Conservation (phyloP, 164 flowering plant species). For the Nymphaea thermarum region DNA sequence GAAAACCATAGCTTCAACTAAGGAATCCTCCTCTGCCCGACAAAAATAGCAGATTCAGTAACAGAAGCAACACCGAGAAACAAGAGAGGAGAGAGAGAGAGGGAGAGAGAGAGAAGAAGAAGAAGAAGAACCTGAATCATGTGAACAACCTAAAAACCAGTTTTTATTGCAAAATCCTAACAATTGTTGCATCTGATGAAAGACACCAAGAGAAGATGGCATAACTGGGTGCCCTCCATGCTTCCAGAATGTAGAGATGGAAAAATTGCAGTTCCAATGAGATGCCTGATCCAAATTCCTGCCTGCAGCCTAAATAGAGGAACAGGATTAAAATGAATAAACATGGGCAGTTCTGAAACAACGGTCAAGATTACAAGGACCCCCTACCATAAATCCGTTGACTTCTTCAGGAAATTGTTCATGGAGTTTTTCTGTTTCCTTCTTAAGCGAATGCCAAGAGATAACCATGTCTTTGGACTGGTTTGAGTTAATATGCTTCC, state of each 20-base stretch:
- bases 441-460: slow-evolving; percentile 52
- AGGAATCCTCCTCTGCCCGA: too few relatives aligned
- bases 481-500: slow-evolving; percentile 31
- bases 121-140: too few relatives aligned
- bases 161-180: slow-evolving; percentile 30
- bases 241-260: slow-evolving; percentile 73
- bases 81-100: background rate
- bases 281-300: slow-evolving; percentile 20
- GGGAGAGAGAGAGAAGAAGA: background rate
- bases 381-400: slow-evolving; percentile 32
- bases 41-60: too few relatives aligned
- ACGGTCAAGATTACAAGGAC: background rate
- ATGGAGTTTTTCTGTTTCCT: slow-evolving; percentile 29
- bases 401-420: slow-evolving; percentile 32
- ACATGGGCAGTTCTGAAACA: too few relatives aligned
- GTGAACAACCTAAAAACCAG: slow-evolving; percentile 23
- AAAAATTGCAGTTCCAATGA: slow-evolving; percentile 18
- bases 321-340: too few relatives aligned
- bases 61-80: background rate
- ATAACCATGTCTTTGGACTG: slow-evolving; percentile 21
- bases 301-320: slow-evolving; percentile 23
- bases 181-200: slow-evolving; percentile 38
- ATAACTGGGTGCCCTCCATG: slow-evolving; percentile 88
- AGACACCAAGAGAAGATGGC: slow-evolving; percentile 50
- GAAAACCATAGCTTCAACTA: slow-evolving; percentile 27